A percentile compares a stretch with the other conserved stretches of the same genome.
Evolutionary conservation across 768 basidiomycete species (phyloP).

Genomic region (Tylopilus felleus): DNA sequence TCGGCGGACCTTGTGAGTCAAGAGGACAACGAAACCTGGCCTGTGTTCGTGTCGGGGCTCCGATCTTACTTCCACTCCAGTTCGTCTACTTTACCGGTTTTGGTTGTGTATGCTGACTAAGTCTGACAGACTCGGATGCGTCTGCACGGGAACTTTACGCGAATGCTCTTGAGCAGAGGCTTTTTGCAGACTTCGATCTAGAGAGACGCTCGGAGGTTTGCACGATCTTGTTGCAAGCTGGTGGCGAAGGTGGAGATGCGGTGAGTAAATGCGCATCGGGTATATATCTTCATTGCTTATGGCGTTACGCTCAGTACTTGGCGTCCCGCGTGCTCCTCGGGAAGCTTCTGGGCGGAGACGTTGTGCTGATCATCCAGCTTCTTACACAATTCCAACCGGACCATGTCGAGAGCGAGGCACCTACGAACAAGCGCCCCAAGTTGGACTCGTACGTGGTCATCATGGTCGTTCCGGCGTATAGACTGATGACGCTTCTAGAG

Average conservation of each 20-base stretch:
- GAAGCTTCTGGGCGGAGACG: constrained; percentile 44
- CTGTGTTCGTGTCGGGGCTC: constrained; percentile 43
- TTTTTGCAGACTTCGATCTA: constrained; percentile 52
- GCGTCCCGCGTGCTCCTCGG: constrained; percentile 49
- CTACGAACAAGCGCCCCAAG: constrained; percentile 64
- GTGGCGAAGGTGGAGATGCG: constrained; percentile 42
- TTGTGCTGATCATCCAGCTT: constrained; percentile 50
- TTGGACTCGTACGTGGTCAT: constrained; percentile 53
- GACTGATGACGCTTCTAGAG: constrained; percentile 3
- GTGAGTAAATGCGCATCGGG: constrained; percentile 35
- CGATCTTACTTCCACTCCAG: constrained; percentile 46
- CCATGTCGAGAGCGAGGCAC: constrained; percentile 38
- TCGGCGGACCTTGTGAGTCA: constrained; percentile 43
- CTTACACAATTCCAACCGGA: constrained; percentile 48
- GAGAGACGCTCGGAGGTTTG: constrained; percentile 57
- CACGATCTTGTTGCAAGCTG: constrained; percentile 52
- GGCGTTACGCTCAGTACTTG: constrained; percentile 33
- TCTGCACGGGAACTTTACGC: constrained; percentile 40
- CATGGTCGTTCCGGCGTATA: not conserved
- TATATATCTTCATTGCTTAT: not conserved
- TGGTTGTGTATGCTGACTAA: not conserved
- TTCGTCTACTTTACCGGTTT: constrained; percentile 25
- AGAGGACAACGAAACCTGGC: constrained; percentile 45
- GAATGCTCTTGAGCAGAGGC: constrained; percentile 46
- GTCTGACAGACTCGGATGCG: constrained; percentile 37